These are phyloP conservation scores for Saxophila tyrrhenica DNA, from an alignment of 495 filamentous ascomycete genomes.

Conservation along the genomic window DNA sequence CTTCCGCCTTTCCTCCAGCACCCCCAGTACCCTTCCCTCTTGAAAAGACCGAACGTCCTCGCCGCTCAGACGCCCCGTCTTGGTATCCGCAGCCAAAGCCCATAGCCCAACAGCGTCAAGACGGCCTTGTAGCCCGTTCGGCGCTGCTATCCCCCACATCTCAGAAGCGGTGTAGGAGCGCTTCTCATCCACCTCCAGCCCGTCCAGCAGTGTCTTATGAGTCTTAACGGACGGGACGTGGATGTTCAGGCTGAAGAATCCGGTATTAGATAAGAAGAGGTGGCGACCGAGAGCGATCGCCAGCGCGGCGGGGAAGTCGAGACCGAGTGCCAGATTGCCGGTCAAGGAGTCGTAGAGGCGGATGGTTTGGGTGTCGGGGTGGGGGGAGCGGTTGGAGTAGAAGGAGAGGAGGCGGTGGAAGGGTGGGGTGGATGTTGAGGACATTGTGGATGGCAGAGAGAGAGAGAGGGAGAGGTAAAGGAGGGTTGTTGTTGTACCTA, in stretches of 20 bases:
- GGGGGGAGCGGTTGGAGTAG: conserved; percentile 12
- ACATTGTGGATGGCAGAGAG: too few relatives aligned
- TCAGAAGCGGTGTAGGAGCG: conserved; percentile 6
- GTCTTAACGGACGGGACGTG: conserved; percentile 13
- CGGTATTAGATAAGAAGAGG: conserved; percentile 11
- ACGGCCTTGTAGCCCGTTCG: conserved; percentile 1
- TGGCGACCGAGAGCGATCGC: conserved; percentile 15
- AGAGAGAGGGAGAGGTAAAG: too few relatives aligned
- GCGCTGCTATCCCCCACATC: background rate
- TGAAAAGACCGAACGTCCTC: conserved; percentile 15
- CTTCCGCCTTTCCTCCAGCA: conserved; percentile 11
- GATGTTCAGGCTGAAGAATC: conserved; percentile 11
- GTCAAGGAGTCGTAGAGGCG: conserved; percentile 15
- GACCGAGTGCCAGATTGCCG: conserved; percentile 17
- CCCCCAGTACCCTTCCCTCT: conserved; percentile 7
- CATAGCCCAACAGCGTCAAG: conserved; percentile 16
- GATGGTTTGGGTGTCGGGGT: conserved; percentile 12
- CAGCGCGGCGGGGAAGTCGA: conserved; percentile 19
- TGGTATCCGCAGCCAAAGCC: conserved; percentile 14
- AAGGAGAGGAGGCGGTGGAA: conserved; percentile 19
- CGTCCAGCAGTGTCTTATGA: conserved; percentile 8
- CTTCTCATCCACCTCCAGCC: conserved; percentile 12
- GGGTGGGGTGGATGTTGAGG: conserved; percentile 1
- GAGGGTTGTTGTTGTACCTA: too few relatives aligned
- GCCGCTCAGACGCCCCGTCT: conserved; percentile 9